Percentiles rank a stretch among this genome's conserved stretches.
Evolutionary conservation across 2,329 filamentous ascomycete species (phyloP).

Genomic region (Xylariaceae sp.): DNA sequence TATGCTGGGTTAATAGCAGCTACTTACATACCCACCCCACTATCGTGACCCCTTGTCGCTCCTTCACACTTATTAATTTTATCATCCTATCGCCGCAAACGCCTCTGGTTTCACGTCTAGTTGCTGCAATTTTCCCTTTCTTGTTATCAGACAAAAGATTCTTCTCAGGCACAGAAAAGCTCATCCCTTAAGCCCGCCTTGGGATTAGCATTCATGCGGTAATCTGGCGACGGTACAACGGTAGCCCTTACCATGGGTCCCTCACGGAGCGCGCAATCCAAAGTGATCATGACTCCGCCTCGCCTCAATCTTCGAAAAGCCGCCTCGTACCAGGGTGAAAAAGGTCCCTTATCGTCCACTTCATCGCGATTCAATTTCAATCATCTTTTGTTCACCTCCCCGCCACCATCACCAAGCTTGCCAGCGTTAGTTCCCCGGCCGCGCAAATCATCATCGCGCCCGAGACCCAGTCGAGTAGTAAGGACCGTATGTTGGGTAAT

Average conservation of each 20-base stretch:
- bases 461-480: slow-evolving; percentile 55
- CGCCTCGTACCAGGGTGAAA: slow-evolving; percentile 54
- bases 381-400: slow-evolving; percentile 60
- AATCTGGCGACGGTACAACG: background rate
- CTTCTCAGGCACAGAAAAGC: background rate
- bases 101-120: slow-evolving; percentile 14
- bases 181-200: background rate
- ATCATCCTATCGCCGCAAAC: slow-evolving; percentile 14
- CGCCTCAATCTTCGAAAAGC: slow-evolving; percentile 56
- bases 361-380: slow-evolving; percentile 63
- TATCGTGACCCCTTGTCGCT: slow-evolving; percentile 22
- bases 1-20: slow-evolving; percentile 19
- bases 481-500: slow-evolving; percentile 53
- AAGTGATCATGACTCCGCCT: slow-evolving; percentile 51
- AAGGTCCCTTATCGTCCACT: slow-evolving; percentile 53
- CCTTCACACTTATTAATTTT: slow-evolving; percentile 21
- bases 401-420: slow-evolving; percentile 66
- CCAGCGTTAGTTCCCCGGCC: slow-evolving; percentile 63
- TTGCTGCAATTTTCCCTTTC: slow-evolving; percentile 20
- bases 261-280: slow-evolving; percentile 42
- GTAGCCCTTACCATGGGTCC: slow-evolving; percentile 49
- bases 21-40: no score
- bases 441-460: slow-evolving; percentile 56
- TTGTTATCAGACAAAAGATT: background rate
- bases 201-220: slow-evolving; percentile 1